phyloP scores from a whole-genome alignment of 2,329 filamentous ascomycete species.

The Calonectria pauciramosa region DNA sequence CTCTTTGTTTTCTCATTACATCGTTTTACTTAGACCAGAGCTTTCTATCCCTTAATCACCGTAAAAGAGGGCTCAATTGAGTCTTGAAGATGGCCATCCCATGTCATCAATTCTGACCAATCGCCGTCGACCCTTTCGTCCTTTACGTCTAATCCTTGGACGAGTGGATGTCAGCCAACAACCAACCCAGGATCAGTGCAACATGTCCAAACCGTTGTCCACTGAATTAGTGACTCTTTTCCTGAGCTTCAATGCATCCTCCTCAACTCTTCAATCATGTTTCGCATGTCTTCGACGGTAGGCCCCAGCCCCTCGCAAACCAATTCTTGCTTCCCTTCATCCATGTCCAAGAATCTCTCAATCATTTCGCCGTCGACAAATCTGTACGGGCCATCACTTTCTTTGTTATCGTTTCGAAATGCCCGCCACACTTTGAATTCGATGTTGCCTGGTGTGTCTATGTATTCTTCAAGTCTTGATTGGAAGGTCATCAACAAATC shows the following conservation, averaged over 20 bases:
- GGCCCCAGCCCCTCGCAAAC: constrained; percentile 70
- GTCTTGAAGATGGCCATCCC: neutral
- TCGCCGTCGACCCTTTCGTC: constrained; percentile 42
- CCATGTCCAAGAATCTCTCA: constrained; percentile 84
- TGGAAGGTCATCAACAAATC: constrained; percentile 90
- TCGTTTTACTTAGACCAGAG: fast-evolving
- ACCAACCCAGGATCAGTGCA: constrained; percentile 13
- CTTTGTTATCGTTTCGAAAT: constrained; percentile 80
- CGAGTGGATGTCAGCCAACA: constrained; percentile 19
- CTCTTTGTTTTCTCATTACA: neutral
- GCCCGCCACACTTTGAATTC: constrained; percentile 86
- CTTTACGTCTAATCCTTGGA: constrained; percentile 30
- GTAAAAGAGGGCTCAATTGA: constrained; percentile 28
- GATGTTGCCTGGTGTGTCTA: constrained; percentile 79
- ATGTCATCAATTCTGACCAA: constrained; percentile 36
- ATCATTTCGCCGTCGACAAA: constrained; percentile 95
- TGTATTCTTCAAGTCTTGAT: constrained; percentile 73
- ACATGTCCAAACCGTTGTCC: neutral
- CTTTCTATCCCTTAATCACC: neutral
- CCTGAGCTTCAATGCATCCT: constrained; percentile 66
- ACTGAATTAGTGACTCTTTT: neutral
- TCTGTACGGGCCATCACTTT: constrained; percentile 83
- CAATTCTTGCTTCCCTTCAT: constrained; percentile 67
- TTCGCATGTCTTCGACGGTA: constrained; percentile 73
- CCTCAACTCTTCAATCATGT: constrained; percentile 73